Conservation (phyloP, 306 rosid species). For the Fragaria ananassa region DNA sequence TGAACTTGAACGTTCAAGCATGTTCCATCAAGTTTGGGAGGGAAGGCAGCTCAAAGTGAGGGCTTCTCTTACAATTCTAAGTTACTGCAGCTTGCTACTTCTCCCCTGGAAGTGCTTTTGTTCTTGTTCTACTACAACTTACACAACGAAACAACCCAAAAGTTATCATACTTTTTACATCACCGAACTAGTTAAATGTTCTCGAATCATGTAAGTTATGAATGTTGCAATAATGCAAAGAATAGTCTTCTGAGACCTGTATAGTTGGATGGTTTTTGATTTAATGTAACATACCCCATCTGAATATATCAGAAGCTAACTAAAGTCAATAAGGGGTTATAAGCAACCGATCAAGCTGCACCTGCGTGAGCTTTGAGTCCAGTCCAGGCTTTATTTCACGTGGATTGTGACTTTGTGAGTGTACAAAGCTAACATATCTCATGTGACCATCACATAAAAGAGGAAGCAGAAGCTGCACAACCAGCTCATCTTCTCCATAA, state of each 20-base stretch:
- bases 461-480: slow-evolving; percentile 40
- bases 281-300: neutral
- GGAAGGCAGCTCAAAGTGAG: neutral
- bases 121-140: neutral
- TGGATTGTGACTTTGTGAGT: slow-evolving; percentile 42
- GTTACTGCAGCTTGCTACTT: neutral
- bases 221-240: slow-evolving; percentile 22
- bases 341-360: neutral
- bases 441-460: slow-evolving; percentile 52
- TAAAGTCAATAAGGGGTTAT: neutral
- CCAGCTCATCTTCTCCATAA: slow-evolving; percentile 40
- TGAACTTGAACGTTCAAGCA: neutral
- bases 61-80: neutral
- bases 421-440: slow-evolving; percentile 44
- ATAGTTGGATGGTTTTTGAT: neutral
- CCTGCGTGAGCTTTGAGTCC: slow-evolving; percentile 19
- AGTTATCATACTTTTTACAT: neutral
- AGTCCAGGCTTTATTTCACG: slow-evolving; percentile 43
- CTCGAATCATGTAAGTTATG: slow-evolving; percentile 20
- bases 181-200: slow-evolving; percentile 23
- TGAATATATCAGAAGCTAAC: neutral
- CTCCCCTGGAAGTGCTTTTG: neutral
- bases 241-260: neutral
- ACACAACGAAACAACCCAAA: neutral
- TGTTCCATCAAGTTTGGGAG: neutral